Base-by-base conservation (phyloP, 495 filamentous ascomycete genomes). In the Aspergillus steynii region DNA sequence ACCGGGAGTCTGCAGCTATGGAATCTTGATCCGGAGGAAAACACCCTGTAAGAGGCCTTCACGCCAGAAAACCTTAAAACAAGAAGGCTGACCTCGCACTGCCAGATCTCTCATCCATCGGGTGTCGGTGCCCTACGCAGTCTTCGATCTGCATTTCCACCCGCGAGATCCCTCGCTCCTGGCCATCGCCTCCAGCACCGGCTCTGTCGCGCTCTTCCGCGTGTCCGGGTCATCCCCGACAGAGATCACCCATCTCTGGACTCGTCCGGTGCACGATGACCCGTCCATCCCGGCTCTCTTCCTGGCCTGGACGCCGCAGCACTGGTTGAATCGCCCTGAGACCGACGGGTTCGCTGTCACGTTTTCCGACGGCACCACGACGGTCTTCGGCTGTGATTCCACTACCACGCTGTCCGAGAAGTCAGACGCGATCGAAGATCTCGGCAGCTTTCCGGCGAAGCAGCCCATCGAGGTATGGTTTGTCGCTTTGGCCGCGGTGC, bases 71-170 rank as follows among this genome's bases (percentile, higher is more conserved):
- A n/a, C 1, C 3, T 4, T 7, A 14, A 28, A n/a, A 28, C 45
- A 9, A 53, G 48, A 47, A 47, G 55, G 1, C 37, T 61, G 59
- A 58, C 58, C 53, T 58, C 61, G 29, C 37, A 7, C 28, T 0
- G 4, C 9, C 48, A 80, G 78, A 63, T 66, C 71, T 8, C 69
- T 71, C 58, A 64, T 76, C 32, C 69, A 75, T 64, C 85, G 80
- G 1, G 55, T 88, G 29, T 70, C 79, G 2, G 81, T 86, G 37
- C 82, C 82, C 47, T 88, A 84, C 64, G 92, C 91, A 26, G 80
- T 97, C 27, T 85, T 98, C 49, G 94, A 98, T 69, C 81, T 97
- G 27, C 89, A 91, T 60, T 97, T 97, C 72, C 86, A 87, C 60
- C 87, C 86, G 6, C 69, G 75, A 47, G 65, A 76, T n/a, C 74